Base-by-base conservation (phyloP, 2,329 filamentous ascomycete species). In the Ophiostoma sp. region DNA sequence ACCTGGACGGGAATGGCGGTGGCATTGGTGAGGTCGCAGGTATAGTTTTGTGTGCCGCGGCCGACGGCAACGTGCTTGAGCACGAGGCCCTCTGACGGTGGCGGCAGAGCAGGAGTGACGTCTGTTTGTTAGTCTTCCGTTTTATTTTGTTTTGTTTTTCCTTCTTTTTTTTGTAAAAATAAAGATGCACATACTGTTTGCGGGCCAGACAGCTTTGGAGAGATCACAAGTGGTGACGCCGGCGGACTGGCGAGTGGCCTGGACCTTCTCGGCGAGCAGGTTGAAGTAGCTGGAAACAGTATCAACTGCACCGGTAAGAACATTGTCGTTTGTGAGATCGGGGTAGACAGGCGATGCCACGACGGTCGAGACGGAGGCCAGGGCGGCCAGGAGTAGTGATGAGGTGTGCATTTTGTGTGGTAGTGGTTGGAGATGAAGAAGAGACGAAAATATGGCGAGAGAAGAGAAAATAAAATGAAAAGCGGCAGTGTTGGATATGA, bases 11-110 rank as follows among this genome's bases (percentile, higher is more conserved):
- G 94, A 0, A 80, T 81, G 0, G 87, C 85, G 3, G 85, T 85
- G 1, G 86, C 77, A 75, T 90, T 86, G 73, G 80, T 80, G 69
- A 84, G 81, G 71, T 86, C 83, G 83, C 94, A 97, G 68, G 92
- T 96, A 83, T 97, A 98, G 85, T 97, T 97, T 81, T 97, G 89
- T 8, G 91, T 95, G 72, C 94, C 94, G 64, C 92, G 89, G 76
- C 94, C 94, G 73, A 97, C 83, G 77, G 90, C 92, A 69, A 97
- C 90, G 79, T 96, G 92, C 77, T 87, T 85, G 68, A 96, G 83
- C 3, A 77, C 81, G 39, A 92, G 82, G 70, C 89, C 90, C 7
- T 81, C 74, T 0, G 86, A 80, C 17, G 88, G 87, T 8, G 83
- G 73, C 17, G 90, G 88, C 5, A 75, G 70, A 20, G 69, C 57